These are phyloP conservation scores for Monoraphidium neglectum DNA, from an alignment of 139 green algal species.

Conservation along the genomic window DNA sequence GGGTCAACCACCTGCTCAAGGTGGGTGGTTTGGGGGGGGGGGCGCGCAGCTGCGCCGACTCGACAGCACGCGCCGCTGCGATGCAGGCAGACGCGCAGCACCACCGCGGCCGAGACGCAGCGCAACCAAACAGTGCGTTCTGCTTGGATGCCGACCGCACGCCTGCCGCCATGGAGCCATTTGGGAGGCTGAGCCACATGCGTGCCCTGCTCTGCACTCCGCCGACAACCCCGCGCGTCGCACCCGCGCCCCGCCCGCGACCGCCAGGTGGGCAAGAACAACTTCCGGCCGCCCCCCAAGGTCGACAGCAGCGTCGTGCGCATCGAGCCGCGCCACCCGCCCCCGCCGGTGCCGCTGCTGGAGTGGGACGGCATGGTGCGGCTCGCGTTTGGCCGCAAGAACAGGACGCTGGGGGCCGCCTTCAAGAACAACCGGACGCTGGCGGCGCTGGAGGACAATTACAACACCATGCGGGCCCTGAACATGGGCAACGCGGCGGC, in stretches of 20 bases:
- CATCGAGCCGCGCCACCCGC: slow-evolving; percentile 95
- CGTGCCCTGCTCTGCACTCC: background rate
- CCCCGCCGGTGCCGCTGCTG: slow-evolving; percentile 92
- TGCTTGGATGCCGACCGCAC: too few species aligned
- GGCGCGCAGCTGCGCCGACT: background rate
- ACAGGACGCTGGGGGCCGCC: slow-evolving; percentile 96
- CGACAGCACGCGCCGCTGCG: background rate
- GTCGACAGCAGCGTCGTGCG: slow-evolving; percentile 97
- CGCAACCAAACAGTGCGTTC: too few species aligned
- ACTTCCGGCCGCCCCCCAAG: slow-evolving; percentile 96
- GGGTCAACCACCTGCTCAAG: slow-evolving; percentile 59
- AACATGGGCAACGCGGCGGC: slow-evolving; percentile 20
- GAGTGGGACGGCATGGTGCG: slow-evolving; percentile 98
- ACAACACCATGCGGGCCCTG: slow-evolving; percentile 56
- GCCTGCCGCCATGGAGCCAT: too few species aligned
- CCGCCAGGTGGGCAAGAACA: slow-evolving; percentile 97
- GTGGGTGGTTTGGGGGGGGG: too few species aligned
- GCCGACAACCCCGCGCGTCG: background rate
- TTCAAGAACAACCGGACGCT: slow-evolving; percentile 78
- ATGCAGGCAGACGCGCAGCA: too few species aligned
- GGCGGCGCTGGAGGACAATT: slow-evolving; percentile 79
- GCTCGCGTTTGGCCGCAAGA: slow-evolving; percentile 89
- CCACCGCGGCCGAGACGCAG: too few species aligned
- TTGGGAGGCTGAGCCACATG: too few species aligned
- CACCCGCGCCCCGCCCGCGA: slow-evolving; percentile 10